phyloP scores from a whole-genome alignment of 768 basidiomycete genomes.

The Austroboletus festivus region DNA sequence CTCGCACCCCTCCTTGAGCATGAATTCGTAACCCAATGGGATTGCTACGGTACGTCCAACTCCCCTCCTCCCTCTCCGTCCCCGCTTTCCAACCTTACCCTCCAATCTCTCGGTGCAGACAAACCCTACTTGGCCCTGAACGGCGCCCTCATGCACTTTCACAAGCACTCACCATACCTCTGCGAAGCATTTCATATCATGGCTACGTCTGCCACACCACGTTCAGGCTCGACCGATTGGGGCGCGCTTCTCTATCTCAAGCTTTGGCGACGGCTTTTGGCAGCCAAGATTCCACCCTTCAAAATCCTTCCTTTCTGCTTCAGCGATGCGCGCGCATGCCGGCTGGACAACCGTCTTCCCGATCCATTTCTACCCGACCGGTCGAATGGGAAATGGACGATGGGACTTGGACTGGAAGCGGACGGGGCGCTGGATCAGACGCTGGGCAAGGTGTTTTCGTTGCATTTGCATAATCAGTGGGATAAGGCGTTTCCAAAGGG shows the following conservation, averaged over 20 bases:
- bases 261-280: conserved; percentile 82
- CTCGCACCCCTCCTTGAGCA: conserved; percentile 84
- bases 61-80: background rate
- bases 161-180: conserved; percentile 87
- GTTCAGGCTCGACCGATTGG: conserved; percentile 86
- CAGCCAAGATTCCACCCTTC: conserved; percentile 74
- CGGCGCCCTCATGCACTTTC: conserved; percentile 94
- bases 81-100: background rate
- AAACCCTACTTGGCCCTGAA: conserved; percentile 79
- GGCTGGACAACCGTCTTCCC: conserved; percentile 90
- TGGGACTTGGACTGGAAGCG: conserved; percentile 56
- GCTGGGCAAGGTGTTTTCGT: conserved; percentile 71
- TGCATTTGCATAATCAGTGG: conserved; percentile 98
- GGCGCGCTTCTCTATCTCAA: conserved; percentile 89
- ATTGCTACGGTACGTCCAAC: conserved; percentile 79
- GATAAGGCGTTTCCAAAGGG: conserved; percentile 75
- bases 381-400: conserved; percentile 60
- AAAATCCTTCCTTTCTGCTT: conserved; percentile 95
- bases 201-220: conserved; percentile 68
- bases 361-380: conserved; percentile 76
- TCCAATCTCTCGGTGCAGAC: conserved; percentile 39
- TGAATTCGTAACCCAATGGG: conserved; percentile 98
- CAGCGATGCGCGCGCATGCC: conserved; percentile 85
- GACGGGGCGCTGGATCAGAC: conserved; percentile 62
- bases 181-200: conserved; percentile 96